Evolutionary conservation across 495 filamentous ascomycete genomes (phyloP).

Genomic region (Tuber magnatum): DNA sequence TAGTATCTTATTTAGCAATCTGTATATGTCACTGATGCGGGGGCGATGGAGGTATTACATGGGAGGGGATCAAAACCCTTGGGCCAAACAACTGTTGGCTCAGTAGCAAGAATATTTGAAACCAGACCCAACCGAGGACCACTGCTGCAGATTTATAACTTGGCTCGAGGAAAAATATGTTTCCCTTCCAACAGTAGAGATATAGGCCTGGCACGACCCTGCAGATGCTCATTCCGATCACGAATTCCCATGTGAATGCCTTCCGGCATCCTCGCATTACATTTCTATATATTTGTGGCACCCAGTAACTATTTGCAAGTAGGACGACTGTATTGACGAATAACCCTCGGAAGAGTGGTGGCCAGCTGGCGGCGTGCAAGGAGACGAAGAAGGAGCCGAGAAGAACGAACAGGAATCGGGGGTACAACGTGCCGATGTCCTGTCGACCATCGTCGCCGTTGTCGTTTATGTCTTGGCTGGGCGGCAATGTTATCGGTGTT

Average conservation of each 20-base stretch:
- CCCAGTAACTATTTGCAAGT: conserved; percentile 80
- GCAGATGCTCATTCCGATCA: conserved; percentile 71
- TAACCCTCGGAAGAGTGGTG: conserved; percentile 56
- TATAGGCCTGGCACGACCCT: conserved; percentile 73
- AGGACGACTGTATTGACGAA: conserved; percentile 65
- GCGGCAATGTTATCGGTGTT: conserved; percentile 69
- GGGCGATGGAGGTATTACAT: conserved; percentile 11
- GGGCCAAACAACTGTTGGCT: conserved; percentile 83
- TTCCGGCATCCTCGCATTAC: conserved; percentile 83
- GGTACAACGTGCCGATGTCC: conserved; percentile 68
- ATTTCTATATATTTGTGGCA: conserved; percentile 86
- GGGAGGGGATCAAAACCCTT: conserved; percentile 58
- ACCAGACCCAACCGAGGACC: conserved; percentile 78
- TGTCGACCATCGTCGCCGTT: conserved; percentile 42
- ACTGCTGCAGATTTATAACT: conserved; percentile 56
- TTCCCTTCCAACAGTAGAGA: conserved; percentile 64
- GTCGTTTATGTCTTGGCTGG: conserved; percentile 70
- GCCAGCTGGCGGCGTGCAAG: conserved; percentile 68
- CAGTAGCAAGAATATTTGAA: conserved; percentile 70
- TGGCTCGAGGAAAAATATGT: conserved; percentile 70
- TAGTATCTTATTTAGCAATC: conserved; percentile 47
- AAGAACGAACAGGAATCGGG: conserved; percentile 67
- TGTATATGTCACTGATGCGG: conserved; percentile 50
- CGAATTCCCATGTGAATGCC: conserved; percentile 78
- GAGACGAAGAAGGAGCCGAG: conserved; percentile 65